phyloP scores from a whole-genome alignment of 2,329 filamentous ascomycete genomes.

The Annulohypoxylon truncatum region DNA sequence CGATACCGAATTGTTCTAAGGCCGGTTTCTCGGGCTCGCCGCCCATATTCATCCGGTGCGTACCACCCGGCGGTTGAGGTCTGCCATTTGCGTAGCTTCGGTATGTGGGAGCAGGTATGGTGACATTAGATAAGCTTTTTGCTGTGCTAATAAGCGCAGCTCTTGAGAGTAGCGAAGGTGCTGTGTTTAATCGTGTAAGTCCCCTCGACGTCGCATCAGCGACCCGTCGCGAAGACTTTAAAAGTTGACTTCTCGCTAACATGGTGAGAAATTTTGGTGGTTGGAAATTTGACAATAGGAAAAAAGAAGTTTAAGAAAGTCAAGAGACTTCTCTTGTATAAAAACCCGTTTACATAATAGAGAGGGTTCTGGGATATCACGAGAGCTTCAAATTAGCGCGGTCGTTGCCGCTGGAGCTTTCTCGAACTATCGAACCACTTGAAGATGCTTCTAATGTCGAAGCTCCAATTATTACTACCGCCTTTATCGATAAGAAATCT shows the following conservation, averaged over 20 bases:
- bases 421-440: slow-evolving; percentile 45
- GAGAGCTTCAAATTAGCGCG: slow-evolving; percentile 27
- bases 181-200: slow-evolving; percentile 41
- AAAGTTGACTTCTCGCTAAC: slow-evolving; percentile 55
- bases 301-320: slow-evolving; percentile 13
- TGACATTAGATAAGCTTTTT: slow-evolving; percentile 32
- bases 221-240: slow-evolving; percentile 52
- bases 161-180: slow-evolving; percentile 42
- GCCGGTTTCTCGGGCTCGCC: slow-evolving; percentile 82
- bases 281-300: neutral
- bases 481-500: slow-evolving; percentile 40
- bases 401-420: slow-evolving; percentile 45
- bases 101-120: slow-evolving; percentile 37
- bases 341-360: slow-evolving; percentile 26
- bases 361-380: slow-evolving; percentile 30
- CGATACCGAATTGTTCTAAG: slow-evolving; percentile 89
- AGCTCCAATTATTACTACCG: slow-evolving; percentile 30
- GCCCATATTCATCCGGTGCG: slow-evolving; percentile 91
- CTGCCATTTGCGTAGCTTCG: slow-evolving; percentile 76
- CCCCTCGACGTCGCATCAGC: slow-evolving; percentile 45
- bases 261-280: slow-evolving; percentile 44
- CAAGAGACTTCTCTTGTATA: slow-evolving; percentile 29
- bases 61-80: slow-evolving; percentile 90
- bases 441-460: neutral
- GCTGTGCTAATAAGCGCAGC: slow-evolving; percentile 41